Evolutionary conservation across 306 rosid species (phyloP).

Genomic region (Pyrus bretschneideri): DNA sequence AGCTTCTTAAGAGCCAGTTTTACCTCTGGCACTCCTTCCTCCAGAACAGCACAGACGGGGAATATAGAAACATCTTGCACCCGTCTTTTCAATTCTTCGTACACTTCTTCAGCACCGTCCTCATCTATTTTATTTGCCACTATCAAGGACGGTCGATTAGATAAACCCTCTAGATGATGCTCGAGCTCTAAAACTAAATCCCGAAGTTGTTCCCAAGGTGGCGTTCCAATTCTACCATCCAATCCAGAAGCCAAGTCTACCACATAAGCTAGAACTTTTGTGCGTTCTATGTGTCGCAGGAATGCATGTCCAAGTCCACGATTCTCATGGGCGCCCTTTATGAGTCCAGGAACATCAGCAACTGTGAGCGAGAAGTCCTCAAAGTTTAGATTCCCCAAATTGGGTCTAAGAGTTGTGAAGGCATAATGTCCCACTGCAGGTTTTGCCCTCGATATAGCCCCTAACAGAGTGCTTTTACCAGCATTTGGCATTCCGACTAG

Average conservation of each 20-base stretch:
- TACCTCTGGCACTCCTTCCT: conserved; percentile 71
- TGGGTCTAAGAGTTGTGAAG: conserved; percentile 88
- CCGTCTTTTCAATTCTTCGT: conserved; percentile 59
- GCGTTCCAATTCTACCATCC: conserved; percentile 68
- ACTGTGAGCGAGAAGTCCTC: conserved; percentile 82
- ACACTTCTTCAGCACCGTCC: conserved; percentile 68
- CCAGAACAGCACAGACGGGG: conserved; percentile 85
- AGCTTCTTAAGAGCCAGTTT: conserved; percentile 72
- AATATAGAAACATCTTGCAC: conserved; percentile 60
- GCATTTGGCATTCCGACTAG: conserved; percentile 98
- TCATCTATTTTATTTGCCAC: conserved; percentile 91
- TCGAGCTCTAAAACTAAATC: conserved; percentile 81
- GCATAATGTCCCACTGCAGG: conserved; percentile 82
- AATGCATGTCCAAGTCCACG: conserved; percentile 90
- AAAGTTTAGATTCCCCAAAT: conserved; percentile 74
- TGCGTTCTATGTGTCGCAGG: conserved; percentile 90
- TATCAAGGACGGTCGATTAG: conserved; percentile 66
- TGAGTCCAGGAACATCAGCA: conserved; percentile 92
- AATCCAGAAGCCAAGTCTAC: conserved; percentile 80
- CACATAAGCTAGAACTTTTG: conserved; percentile 76
- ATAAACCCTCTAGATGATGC: conserved; percentile 74
- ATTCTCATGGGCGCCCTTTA: conserved; percentile 84
- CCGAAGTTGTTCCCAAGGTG: conserved; percentile 83
- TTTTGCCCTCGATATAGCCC: conserved; percentile 82
- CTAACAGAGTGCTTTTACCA: conserved; percentile 90